phyloP scores from a whole-genome alignment of 1,139 yeast species.

The Blastobotrys illinoisensis region DNA sequence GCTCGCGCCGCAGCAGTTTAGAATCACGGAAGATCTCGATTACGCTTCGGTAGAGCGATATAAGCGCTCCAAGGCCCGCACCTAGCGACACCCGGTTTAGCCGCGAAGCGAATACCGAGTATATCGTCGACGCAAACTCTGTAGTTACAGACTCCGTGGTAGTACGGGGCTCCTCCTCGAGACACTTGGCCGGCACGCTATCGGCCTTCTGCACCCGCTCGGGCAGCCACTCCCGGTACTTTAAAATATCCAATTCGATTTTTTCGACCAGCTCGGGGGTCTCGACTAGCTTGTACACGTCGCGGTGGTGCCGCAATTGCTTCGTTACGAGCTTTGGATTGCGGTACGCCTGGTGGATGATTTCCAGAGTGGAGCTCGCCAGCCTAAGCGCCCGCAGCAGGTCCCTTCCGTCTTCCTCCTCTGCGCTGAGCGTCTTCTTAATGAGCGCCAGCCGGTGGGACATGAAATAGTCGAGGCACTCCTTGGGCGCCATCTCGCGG shows the following conservation, averaged over 20 bases:
- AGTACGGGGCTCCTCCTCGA: slow-evolving; percentile 4
- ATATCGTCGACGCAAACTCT: not conserved
- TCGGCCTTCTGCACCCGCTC: slow-evolving; percentile 70
- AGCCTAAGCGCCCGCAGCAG: slow-evolving; percentile 15
- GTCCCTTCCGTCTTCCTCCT: not conserved
- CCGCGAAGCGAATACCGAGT: not conserved
- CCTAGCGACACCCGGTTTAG: not conserved
- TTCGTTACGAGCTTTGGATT: slow-evolving; percentile 18
- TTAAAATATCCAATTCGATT: slow-evolving; percentile 46
- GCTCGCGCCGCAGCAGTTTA: not conserved
- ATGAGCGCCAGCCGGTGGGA: slow-evolving; percentile 8
- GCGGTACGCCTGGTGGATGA: slow-evolving; percentile 20
- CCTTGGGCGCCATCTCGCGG: slow-evolving; percentile 12
- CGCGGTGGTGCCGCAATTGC: slow-evolving; percentile 13
- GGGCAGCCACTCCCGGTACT: slow-evolving; percentile 76
- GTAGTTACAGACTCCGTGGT: not conserved
- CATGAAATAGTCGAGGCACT: slow-evolving; percentile 14
- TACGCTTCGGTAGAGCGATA: not conserved
- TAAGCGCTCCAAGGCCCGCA: not conserved
- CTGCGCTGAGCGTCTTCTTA: not conserved
- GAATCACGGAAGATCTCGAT: not conserved
- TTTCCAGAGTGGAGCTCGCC: slow-evolving; percentile 18
- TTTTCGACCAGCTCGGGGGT: slow-evolving; percentile 21
- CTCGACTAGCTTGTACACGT: slow-evolving; percentile 21
- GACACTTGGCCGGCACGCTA: slow-evolving; percentile 20